phyloP scores from a whole-genome alignment of 495 filamentous ascomycete genomes.

The Aspergillus avenaceus region DNA sequence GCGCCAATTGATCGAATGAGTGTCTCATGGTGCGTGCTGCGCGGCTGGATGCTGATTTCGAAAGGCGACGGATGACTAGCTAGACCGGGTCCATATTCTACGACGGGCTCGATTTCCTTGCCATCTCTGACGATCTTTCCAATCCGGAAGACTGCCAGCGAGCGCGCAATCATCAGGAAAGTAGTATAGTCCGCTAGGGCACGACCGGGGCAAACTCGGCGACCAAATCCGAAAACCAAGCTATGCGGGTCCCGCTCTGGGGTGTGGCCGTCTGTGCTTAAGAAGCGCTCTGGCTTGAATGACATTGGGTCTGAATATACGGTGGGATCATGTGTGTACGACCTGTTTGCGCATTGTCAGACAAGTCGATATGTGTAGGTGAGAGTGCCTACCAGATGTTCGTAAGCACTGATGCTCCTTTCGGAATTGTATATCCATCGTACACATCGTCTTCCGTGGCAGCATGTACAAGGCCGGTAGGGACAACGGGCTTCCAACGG shows the following conservation, averaged over 20 bases:
- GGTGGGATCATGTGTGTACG: slow-evolving; percentile 13
- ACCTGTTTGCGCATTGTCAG: neutral
- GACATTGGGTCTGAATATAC: slow-evolving; percentile 12
- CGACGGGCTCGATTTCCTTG: slow-evolving; percentile 17
- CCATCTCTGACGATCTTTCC: slow-evolving; percentile 11
- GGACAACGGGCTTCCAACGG: slow-evolving; percentile 39
- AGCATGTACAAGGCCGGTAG: slow-evolving; percentile 50
- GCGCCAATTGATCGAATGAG: neutral
- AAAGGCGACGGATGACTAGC: slow-evolving; percentile 30
- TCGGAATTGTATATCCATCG: slow-evolving; percentile 36
- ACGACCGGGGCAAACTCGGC: slow-evolving; percentile 54
- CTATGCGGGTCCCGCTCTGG: slow-evolving; percentile 22
- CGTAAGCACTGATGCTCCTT: slow-evolving; percentile 33
- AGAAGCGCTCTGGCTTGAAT: slow-evolving; percentile 33
- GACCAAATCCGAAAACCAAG: slow-evolving; percentile 52
- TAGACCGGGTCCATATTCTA: slow-evolving; percentile 29
- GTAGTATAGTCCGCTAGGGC: slow-evolving; percentile 52
- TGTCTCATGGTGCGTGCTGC: neutral
- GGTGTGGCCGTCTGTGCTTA: slow-evolving; percentile 7
- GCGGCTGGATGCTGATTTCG: slow-evolving; percentile 17
- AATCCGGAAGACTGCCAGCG: slow-evolving; percentile 52
- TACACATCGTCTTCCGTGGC: slow-evolving; percentile 45
- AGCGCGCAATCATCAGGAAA: slow-evolving; percentile 42
- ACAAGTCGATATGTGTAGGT: too few relatives aligned
- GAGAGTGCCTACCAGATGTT: slow-evolving; percentile 27